phyloP scores from a whole-genome alignment of 1,139 yeast genomes.

The Wickerhamomyces sp. region DNA sequence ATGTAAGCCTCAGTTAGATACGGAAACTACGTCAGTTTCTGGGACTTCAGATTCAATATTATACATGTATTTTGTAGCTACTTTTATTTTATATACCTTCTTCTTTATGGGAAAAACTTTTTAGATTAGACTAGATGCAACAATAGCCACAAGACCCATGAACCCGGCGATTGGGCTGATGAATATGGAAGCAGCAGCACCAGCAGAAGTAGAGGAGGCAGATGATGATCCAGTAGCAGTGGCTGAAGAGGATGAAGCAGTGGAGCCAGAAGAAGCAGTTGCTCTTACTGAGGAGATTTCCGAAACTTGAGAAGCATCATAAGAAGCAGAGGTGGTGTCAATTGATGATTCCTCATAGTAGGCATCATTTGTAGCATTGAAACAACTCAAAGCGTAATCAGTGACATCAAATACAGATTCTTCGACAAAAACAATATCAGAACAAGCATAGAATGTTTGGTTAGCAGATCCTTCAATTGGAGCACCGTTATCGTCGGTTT shows the following conservation, averaged over 20 bases:
- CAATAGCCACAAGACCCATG: constrained; percentile 17
- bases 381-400: constrained; percentile 31
- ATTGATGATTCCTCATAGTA: constrained; percentile 26
- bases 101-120: background rate
- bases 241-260: background rate
- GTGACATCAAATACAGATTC: constrained; percentile 30
- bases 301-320: constrained; percentile 12
- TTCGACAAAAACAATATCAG: constrained; percentile 35
- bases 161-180: constrained; percentile 15
- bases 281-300: constrained; percentile 20
- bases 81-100: no score
- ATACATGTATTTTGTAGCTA: no score
- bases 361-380: constrained; percentile 34
- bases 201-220: constrained; percentile 11
- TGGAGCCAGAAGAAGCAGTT: constrained; percentile 11
- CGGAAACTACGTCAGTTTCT: no score
- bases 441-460: constrained; percentile 35
- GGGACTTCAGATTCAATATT: no score
- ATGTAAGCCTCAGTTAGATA: background rate
- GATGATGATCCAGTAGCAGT: constrained; percentile 13
- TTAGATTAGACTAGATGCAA: constrained; percentile 15
- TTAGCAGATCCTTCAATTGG: constrained; percentile 18
- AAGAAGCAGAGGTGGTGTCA: constrained; percentile 19
- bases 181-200: constrained; percentile 11
- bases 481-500: constrained; percentile 12